A percentile compares a stretch with the other conserved stretches of the same genome.
Conservation (phyloP, 2,329 filamentous ascomycete genomes). For the Beauveria asiatica region DNA sequence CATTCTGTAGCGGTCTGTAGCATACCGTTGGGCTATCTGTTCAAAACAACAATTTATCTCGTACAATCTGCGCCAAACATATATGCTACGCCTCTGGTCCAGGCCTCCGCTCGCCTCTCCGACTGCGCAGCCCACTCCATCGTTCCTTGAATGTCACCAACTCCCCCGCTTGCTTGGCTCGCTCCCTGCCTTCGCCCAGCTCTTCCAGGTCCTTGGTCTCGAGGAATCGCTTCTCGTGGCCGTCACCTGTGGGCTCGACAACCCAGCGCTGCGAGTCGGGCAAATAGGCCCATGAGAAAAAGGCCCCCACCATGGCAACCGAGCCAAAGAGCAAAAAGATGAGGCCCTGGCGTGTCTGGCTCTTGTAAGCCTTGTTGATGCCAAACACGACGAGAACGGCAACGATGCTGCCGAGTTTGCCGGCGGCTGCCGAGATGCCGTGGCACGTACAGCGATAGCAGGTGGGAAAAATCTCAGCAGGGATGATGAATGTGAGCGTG, state of each 20-base stretch:
- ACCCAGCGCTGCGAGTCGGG: constrained; percentile 38
- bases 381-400: constrained; percentile 42
- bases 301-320: constrained; percentile 38
- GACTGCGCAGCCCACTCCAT: constrained; percentile 28
- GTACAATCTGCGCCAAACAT: neutral
- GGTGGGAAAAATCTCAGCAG: constrained; percentile 57
- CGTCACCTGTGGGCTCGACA: constrained; percentile 15
- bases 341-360: constrained; percentile 36
- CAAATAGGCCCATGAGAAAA: constrained; percentile 44
- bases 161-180: constrained; percentile 36
- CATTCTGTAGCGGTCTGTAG: neutral
- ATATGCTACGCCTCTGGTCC: neutral
- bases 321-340: constrained; percentile 43
- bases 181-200: constrained; percentile 38
- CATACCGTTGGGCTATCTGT: neutral
- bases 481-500: constrained; percentile 55
- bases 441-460: constrained; percentile 55
- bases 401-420: constrained; percentile 49
- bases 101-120: neutral
- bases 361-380: constrained; percentile 37
- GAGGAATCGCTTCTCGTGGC: constrained; percentile 28
- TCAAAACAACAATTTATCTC: neutral
- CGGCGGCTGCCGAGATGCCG: constrained; percentile 51
- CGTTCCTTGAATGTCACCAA: constrained; percentile 36
- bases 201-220: constrained; percentile 43